Evolutionary conservation across 2,329 filamentous ascomycete genomes (phyloP).

Genomic region (Pyricularia pennisetigena): DNA sequence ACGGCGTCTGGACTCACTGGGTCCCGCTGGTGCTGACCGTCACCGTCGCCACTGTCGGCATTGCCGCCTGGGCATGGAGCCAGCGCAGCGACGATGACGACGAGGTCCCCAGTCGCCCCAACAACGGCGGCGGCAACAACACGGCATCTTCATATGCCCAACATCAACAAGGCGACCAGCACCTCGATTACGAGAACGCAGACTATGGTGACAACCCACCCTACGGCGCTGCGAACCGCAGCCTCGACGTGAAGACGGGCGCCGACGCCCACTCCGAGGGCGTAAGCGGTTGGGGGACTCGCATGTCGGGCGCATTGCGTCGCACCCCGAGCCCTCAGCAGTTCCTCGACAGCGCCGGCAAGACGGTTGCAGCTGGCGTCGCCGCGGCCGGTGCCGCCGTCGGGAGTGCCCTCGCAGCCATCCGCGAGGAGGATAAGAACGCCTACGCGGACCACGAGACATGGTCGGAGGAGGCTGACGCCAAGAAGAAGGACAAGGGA

Average conservation of each 20-base stretch:
- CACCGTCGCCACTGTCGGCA: conserved; percentile 74
- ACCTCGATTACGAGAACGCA: conserved; percentile 36
- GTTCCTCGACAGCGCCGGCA: conserved; percentile 74
- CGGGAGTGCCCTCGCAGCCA: conserved; percentile 72
- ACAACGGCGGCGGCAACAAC: conserved; percentile 54
- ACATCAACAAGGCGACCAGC: conserved; percentile 10
- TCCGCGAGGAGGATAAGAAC: conserved; percentile 72
- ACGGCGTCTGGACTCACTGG: conserved; percentile 70
- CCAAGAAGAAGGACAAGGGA: conserved; percentile 32
- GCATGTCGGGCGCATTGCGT: conserved; percentile 71
- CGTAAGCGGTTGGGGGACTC: conserved; percentile 55
- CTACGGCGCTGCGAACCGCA: conserved; percentile 30
- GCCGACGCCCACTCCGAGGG: conserved; percentile 29
- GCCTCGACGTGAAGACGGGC: conserved; percentile 25
- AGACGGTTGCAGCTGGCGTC: conserved; percentile 70
- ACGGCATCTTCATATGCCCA: conserved; percentile 21
- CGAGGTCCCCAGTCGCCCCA: conserved; percentile 39
- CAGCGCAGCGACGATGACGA: conserved; percentile 71
- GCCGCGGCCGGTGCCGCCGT: conserved; percentile 75
- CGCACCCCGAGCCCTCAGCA: conserved; percentile 82
- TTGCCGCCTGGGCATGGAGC: conserved; percentile 91
- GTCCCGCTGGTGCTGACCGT: conserved; percentile 80
- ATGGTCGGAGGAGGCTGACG: conserved; percentile 84
- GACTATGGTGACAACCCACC: conserved; percentile 40
- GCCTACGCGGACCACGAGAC: conserved; percentile 79